Conservation (phyloP, 352 stramenopile genomes). For the Phytophthora constricta region DNA sequence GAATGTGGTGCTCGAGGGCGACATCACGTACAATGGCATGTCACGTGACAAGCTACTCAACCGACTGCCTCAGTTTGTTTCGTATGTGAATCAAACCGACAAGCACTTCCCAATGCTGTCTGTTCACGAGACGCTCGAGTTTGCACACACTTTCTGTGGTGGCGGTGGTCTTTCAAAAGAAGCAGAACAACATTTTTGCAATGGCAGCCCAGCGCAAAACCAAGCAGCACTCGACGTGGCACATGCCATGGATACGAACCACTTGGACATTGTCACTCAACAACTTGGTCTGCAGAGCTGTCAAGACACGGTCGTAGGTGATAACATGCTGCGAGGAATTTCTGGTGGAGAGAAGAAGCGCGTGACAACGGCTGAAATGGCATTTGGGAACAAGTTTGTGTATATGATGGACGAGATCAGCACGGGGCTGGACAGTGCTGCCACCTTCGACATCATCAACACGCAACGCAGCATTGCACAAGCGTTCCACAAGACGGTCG, state of each 20-base stretch:
- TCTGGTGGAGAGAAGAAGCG: slow-evolving; percentile 73
- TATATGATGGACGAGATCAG: slow-evolving; percentile 92
- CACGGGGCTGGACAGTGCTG: slow-evolving; percentile 87
- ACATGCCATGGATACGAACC: slow-evolving; percentile 17
- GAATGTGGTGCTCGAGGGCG: slow-evolving; percentile 31
- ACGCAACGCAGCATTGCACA: slow-evolving; percentile 3
- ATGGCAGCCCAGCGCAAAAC: slow-evolving; percentile 22
- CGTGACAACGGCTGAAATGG: slow-evolving; percentile 82
- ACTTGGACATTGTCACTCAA: slow-evolving; percentile 28
- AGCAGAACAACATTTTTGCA: slow-evolving; percentile 24
- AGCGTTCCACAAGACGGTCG: neutral
- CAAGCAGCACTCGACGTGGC: slow-evolving; percentile 13
- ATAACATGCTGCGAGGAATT: slow-evolving; percentile 56
- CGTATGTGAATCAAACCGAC: slow-evolving; percentile 61
- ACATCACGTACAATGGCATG: slow-evolving; percentile 37
- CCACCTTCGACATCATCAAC: slow-evolving; percentile 50
- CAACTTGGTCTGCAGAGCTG: slow-evolving; percentile 42
- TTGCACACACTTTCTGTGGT: slow-evolving; percentile 87
- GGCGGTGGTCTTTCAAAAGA: slow-evolving; percentile 23
- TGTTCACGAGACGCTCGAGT: slow-evolving; percentile 82
- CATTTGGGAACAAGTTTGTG: slow-evolving; percentile 45
- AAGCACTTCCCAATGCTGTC: slow-evolving; percentile 43
- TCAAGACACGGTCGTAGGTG: slow-evolving; percentile 35
- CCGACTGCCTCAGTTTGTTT: slow-evolving; percentile 31
- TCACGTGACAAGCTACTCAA: slow-evolving; percentile 16